Evolutionary conservation across 192 early-diverging fungal genomes (phyloP), one percentile per base, ranked within the genome.

Genomic region (Backusella liffmaniae): DNA sequence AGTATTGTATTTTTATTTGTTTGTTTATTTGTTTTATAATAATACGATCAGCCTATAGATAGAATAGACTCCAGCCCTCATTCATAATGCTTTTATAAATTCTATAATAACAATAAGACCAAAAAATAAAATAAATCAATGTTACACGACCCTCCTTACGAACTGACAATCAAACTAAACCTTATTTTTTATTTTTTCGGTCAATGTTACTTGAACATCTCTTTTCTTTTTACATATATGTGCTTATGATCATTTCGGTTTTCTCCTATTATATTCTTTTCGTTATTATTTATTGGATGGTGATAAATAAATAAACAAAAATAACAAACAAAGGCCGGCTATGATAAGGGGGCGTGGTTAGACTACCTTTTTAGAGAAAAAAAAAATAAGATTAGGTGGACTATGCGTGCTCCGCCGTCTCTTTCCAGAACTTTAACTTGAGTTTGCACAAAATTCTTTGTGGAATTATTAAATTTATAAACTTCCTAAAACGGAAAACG

Each of bases 131-230:
- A 18, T 18, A 53, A 53, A 56, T 10, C 23, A 56, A 56, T 56
- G 51, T 56, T 56, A 56, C 51, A 21, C 51, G 21, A 21, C n/a
- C 8, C 51, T 56, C n/a, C 7, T 56, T 21, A 21, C n/a, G 7
- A 56, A 56, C 51, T 56, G 51, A 56, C 51, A 56, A 56, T 56
- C 51, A 56, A 56, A 56, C 51, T 56, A 56, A 56, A 56, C n/a
- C 21, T 56, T 56, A 56, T 56, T 56, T 56, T 56, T 56, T 21
- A 5, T 56, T 32, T 56, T 56, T 53, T 53, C n/a, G n/a, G 53
- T 56, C 18, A 21, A 56, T 56, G 18, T 21, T 21, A 56, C 53
- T n/a, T 56, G 21, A 56, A n/a, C 21, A 9, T 56, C 53, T 15
- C 4, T 44, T 44, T 44, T 16, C 15, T 44, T 44, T 44, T n/a